Conservation (phyloP, 2,329 filamentous ascomycete genomes). For the Penicillium sp. region DNA sequence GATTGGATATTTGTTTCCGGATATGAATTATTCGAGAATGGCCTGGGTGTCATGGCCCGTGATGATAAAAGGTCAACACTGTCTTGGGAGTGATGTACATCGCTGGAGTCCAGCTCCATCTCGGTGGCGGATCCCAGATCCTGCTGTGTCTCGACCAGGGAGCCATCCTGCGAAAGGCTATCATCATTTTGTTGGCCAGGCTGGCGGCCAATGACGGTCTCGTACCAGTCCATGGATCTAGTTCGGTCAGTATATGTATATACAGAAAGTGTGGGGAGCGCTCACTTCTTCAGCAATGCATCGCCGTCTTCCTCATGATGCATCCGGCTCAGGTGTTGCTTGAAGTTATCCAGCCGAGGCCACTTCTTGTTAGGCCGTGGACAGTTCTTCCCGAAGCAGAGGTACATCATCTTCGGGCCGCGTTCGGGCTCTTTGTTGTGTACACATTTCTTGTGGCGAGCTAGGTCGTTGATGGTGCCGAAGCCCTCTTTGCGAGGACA, state of each 20-base stretch:
- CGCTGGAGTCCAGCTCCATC: conserved; percentile 7
- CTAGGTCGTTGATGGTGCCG: conserved; percentile 74
- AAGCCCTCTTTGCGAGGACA: conserved; percentile 68
- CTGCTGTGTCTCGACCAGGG: conserved; percentile 14
- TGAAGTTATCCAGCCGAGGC: conserved; percentile 84
- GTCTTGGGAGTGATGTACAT: background rate
- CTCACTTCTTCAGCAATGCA: conserved; percentile 50
- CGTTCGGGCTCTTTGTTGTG: conserved; percentile 55
- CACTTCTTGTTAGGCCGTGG: conserved; percentile 65
- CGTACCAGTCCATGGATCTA: conserved; percentile 36
- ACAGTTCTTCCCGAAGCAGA: conserved; percentile 60
- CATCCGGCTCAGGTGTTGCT: conserved; percentile 69
- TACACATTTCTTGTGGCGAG: conserved; percentile 72
- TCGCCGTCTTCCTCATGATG: conserved; percentile 54
- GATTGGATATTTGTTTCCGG: background rate
- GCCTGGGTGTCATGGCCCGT: conserved; percentile 2
- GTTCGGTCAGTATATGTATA: background rate
- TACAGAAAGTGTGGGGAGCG: background rate
- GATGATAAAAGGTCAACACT: conserved; percentile 1
- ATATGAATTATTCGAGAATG: background rate
- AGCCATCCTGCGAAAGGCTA: conserved; percentile 14
- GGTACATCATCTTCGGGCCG: conserved; percentile 54
- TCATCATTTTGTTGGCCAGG: conserved; percentile 16
- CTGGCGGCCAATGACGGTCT: conserved; percentile 25
- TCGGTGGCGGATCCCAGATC: conserved; percentile 16